Evolutionary conservation across 306 rosid genomes (phyloP), one percentile per base, ranked within the genome.

Genomic region (Gillenia trifoliata): DNA sequence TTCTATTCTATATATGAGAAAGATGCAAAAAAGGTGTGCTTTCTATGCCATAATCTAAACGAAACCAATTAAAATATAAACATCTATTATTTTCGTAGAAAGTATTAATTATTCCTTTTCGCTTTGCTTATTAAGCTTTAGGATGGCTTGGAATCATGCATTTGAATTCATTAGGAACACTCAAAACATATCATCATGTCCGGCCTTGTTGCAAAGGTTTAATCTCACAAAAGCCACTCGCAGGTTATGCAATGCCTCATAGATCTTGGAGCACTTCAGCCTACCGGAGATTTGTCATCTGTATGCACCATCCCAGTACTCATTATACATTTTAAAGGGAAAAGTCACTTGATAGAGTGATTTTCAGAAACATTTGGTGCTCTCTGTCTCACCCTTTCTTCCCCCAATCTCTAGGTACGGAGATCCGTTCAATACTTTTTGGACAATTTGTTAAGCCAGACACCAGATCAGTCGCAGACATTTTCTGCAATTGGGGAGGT

Each of bases 401-500:
- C 13, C 41, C 69, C 28, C 28, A 45, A 34, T 43, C 25, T 81
- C n/a, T 74, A 89, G 97, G 96, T 92, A 45, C 74, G 91, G 77
- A 92, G 96, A 84, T 92, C 97, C 28, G 87, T 92, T 74, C 92
- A 92, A 65, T 92, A 79, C 80, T 90, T 92, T 88, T 74, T 92
- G 89, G 78, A 88, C 69, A 88, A 90, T 78, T 72, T 77, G 74
- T 82, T 90, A 71, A 80, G 79, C 84, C 92, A 90, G 77, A 71
- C 80, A 78, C 93, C 89, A 59, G 87, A 92, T 81, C 96, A 85
- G 84, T 79, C 85, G 29, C 86, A 88, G 79, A 85, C 96, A 17
- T 73, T 92, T 60, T 78, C 90, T 74, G 92, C 96, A 77, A 92
- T 92, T 28, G 97, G 96, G 7, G 97, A 92, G 93, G 97, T 87